Conservation (phyloP, 495 filamentous ascomycete genomes). For the Ramalina intermedia region DNA sequence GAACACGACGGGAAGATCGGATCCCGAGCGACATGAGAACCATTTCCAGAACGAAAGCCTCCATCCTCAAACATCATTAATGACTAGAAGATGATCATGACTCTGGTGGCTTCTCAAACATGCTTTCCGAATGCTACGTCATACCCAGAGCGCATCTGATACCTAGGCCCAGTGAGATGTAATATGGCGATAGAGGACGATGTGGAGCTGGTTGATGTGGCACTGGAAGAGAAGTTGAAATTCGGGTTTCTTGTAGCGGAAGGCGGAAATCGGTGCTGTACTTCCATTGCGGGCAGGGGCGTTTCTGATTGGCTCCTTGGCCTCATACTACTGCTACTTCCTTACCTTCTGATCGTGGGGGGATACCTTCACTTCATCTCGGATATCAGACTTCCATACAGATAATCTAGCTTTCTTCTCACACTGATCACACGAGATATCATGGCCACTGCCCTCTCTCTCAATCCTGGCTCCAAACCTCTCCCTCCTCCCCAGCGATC, state of each 20-base stretch:
- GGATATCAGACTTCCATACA: not conserved
- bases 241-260: not conserved
- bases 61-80: too few species aligned
- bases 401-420: not conserved
- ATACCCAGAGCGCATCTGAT: too few species aligned
- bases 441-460: slow-evolving; percentile 6
- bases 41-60: too few species aligned
- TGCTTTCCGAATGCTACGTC: too few species aligned
- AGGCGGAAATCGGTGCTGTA: not conserved
- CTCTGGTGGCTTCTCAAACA: too few species aligned
- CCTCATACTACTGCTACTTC: not conserved
- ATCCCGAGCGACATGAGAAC: too few species aligned
- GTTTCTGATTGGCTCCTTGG: not conserved
- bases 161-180: too few species aligned
- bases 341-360: not conserved
- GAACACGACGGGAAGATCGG: not conserved
- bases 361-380: not conserved
- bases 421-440: not conserved
- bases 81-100: too few species aligned
- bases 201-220: not conserved
- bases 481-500: slow-evolving; percentile 3
- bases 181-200: too few species aligned
- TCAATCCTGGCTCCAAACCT: slow-evolving; percentile 5
- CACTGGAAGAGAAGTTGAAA: not conserved
- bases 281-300: not conserved